Conservation (phyloP, 306 rosid genomes). For the Begonia loranthoides region DNA sequence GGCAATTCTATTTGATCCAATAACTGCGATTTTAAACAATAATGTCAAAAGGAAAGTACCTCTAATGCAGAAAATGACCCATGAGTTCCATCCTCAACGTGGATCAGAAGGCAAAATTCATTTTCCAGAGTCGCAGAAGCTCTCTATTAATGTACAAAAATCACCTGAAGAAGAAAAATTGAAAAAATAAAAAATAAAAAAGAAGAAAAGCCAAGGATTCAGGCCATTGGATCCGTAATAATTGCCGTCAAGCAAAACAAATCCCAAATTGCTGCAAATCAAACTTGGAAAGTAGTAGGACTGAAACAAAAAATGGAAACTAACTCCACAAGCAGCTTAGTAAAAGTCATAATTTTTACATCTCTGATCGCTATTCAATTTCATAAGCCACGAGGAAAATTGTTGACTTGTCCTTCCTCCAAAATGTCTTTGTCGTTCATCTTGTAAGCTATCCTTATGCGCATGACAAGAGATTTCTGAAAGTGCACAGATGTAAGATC, state of each 20-base stretch:
- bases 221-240: slow-evolving; percentile 26
- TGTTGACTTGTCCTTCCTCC: slow-evolving; percentile 89
- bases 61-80: slow-evolving; percentile 31
- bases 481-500: slow-evolving; percentile 15
- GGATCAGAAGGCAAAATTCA: slow-evolving; percentile 46
- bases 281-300: slow-evolving; percentile 23
- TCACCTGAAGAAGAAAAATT: slow-evolving; percentile 18
- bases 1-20: slow-evolving; percentile 15
- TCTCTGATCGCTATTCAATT: slow-evolving; percentile 13
- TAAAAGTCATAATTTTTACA: slow-evolving; percentile 21
- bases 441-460: slow-evolving; percentile 90
- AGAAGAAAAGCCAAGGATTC: slow-evolving; percentile 11
- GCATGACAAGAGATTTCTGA: slow-evolving; percentile 96
- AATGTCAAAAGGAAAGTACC: slow-evolving; percentile 23
- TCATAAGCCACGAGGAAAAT: slow-evolving; percentile 76
- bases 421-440: slow-evolving; percentile 60
- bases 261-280: slow-evolving; percentile 22
- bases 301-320: slow-evolving; percentile 21
- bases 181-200: neutral
- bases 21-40: slow-evolving; percentile 11
- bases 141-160: slow-evolving; percentile 64
- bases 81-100: slow-evolving; percentile 22
- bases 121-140: slow-evolving; percentile 25
- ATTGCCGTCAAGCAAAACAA: slow-evolving; percentile 25
- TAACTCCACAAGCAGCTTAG: slow-evolving; percentile 7